Evolutionary conservation across 169 alveolate species (phyloP), one percentile per base, ranked within the genome.

Genomic region (Plasmodium coatneyi): DNA sequence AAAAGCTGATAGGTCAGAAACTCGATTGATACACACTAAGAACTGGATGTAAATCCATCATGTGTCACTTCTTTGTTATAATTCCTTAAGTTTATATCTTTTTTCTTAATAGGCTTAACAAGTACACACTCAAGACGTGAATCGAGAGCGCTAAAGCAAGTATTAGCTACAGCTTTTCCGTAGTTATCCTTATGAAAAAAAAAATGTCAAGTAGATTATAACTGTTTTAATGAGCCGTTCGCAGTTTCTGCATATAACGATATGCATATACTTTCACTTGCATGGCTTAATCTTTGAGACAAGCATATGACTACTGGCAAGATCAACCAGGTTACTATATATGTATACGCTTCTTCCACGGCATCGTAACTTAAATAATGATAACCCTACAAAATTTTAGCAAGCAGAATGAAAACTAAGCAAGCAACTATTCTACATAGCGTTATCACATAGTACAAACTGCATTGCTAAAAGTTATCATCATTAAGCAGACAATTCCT

Each of bases 271-370:
- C 96, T 92, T 97, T 97, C 99, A 98, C 99, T 97, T 98, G 99
- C 99, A 97, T 97, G 99, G 98, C 98, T 97, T 97, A 97, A 95
- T 96, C 98, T 96, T 97, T 97, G 98, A 97, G 99, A 98, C 99
- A 98, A 98, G 99, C 98, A 97, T 97, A 97, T 97, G 98, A 98
- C 98, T 98, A 97, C 99, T 98, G 99, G 99, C 99, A 97, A 99
- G 99, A 98, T 98, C 99, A 98, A 98, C 99, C 99, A 98, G 99
- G 98, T 97, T 97, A 95, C 97, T 96, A 97, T 94, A 52, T 70
- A 83, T 71, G 49, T 83, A 60, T 60, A 43, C 54, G 16, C 7
- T 0, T 41, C 7, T 41, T 41, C 5, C 49, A 41, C 49, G 14
- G 14, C 10, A 41, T 41, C 14, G 49, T 41, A 1, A 1, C 14